Evolutionary conservation across 2,329 filamentous ascomycete species (phyloP).

Genomic region (Aureobasidium melanogenum): DNA sequence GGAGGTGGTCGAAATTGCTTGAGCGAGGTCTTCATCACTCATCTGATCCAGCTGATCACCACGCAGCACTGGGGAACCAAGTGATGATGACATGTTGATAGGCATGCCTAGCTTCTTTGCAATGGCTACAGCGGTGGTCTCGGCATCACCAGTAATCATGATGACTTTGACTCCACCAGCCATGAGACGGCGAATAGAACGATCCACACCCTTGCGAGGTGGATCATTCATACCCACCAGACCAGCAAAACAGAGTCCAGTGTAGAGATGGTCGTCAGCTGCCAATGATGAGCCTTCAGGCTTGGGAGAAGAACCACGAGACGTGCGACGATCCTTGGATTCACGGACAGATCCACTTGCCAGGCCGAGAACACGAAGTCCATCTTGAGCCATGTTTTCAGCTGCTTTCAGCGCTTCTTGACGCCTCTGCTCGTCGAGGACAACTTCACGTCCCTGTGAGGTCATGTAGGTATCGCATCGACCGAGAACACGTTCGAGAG

Average conservation of each 20-base stretch:
- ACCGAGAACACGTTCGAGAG: slow-evolving; percentile 75
- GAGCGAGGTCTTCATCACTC: slow-evolving; percentile 73
- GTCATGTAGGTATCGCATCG: slow-evolving; percentile 88
- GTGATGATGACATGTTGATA: slow-evolving; percentile 52
- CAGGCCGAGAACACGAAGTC: slow-evolving; percentile 84
- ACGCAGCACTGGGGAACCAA: slow-evolving; percentile 63
- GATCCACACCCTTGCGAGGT: slow-evolving; percentile 79
- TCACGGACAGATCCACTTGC: slow-evolving; percentile 62
- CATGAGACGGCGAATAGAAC: slow-evolving; percentile 82
- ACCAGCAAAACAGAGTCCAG: slow-evolving; percentile 78
- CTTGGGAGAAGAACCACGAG: slow-evolving; percentile 30
- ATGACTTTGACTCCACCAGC: slow-evolving; percentile 92
- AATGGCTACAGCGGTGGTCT: slow-evolving; percentile 89
- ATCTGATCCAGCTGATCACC: slow-evolving; percentile 92
- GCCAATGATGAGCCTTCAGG: slow-evolving; percentile 32
- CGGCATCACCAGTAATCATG: slow-evolving; percentile 97
- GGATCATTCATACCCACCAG: slow-evolving; percentile 97
- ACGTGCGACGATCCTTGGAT: slow-evolving; percentile 23
- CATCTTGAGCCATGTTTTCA: slow-evolving; percentile 78
- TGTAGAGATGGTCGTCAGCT: slow-evolving; percentile 64
- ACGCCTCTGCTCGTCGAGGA: slow-evolving; percentile 67
- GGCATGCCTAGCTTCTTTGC: slow-evolving; percentile 93
- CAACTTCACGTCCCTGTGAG: slow-evolving; percentile 74
- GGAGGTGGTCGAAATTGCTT: slow-evolving; percentile 78
- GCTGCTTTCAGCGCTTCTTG: slow-evolving; percentile 71